Evolutionary conservation across 768 basidiomycete genomes (phyloP).

Genomic region (Serendipita indica): DNA sequence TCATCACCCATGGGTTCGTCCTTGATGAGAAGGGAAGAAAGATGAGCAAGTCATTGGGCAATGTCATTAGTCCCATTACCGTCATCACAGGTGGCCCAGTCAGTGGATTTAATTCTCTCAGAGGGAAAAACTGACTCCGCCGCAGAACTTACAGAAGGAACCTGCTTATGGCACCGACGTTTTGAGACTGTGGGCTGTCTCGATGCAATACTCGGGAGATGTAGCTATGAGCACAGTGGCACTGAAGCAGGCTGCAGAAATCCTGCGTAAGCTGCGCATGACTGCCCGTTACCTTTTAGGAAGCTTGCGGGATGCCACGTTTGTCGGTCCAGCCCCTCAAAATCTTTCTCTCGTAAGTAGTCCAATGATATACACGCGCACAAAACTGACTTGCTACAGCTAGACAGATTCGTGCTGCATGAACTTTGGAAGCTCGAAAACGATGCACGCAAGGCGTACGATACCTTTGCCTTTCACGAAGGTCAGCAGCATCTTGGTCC

Average conservation of each 20-base stretch:
- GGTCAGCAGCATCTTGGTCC: conserved; percentile 30
- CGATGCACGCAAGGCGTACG: conserved; percentile 51
- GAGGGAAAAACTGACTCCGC: neutral
- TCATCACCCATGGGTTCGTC: conserved; percentile 96
- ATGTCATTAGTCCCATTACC: conserved; percentile 71
- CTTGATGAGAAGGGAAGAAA: conserved; percentile 81
- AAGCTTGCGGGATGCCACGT: conserved; percentile 48
- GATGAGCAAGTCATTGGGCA: conserved; percentile 97
- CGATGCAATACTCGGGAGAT: conserved; percentile 79
- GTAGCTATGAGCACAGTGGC: conserved; percentile 71
- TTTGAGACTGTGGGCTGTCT: conserved; percentile 81
- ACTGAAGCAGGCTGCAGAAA: conserved; percentile 59
- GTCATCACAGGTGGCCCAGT: conserved; percentile 53
- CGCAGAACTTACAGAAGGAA: conserved; percentile 49
- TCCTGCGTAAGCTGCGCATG: conserved; percentile 71
- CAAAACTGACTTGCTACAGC: conserved; percentile 56
- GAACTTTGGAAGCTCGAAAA: conserved; percentile 62
- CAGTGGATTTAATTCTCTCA: neutral
- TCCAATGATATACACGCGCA: conserved; percentile 20
- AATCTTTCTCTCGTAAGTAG: conserved; percentile 24
- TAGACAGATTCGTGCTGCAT: conserved; percentile 76
- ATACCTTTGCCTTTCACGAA: conserved; percentile 64
- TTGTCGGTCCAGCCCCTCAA: conserved; percentile 17
- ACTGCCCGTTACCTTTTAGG: conserved; percentile 77
- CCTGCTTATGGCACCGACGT: conserved; percentile 78